Percentiles rank a stretch among this genome's conserved stretches.
Evolutionary conservation across 768 basidiomycete genomes (phyloP).

Genomic region (Megacollybia marginata): DNA sequence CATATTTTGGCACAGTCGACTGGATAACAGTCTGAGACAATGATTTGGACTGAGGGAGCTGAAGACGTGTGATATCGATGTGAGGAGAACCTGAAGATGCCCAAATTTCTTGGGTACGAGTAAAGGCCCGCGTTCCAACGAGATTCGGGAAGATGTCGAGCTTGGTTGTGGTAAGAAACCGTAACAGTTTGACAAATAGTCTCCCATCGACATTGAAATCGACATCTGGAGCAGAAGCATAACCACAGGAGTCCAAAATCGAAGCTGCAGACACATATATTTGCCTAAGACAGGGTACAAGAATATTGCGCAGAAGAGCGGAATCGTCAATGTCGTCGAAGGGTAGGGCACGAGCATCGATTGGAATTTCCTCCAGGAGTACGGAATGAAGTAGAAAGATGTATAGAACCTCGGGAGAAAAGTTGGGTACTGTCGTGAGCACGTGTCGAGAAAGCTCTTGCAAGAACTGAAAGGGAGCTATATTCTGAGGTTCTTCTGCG

Average conservation of each 20-base stretch:
- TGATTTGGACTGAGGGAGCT: too few species aligned
- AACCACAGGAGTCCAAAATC: constrained; percentile 11
- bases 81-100: too few species aligned
- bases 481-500: too few species aligned
- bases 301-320: constrained; percentile 23
- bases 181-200: constrained; percentile 39
- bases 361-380: not conserved
- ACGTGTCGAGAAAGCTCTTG: too few species aligned
- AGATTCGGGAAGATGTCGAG: not conserved
- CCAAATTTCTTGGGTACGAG: too few species aligned
- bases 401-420: not conserved
- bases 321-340: not conserved
- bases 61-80: too few species aligned
- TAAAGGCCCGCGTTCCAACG: too few species aligned
- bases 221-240: constrained; percentile 2
- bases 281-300: constrained; percentile 28
- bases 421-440: not conserved
- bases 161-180: constrained; percentile 17
- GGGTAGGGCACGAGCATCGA: constrained; percentile 29
- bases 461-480: too few species aligned
- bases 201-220: constrained; percentile 45
- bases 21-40: too few species aligned
- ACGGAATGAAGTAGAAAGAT: not conserved
- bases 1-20: too few species aligned
- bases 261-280: constrained; percentile 22